phyloP scores from a whole-genome alignment of 2,329 filamentous ascomycete genomes.

The Claviceps monticola region DNA sequence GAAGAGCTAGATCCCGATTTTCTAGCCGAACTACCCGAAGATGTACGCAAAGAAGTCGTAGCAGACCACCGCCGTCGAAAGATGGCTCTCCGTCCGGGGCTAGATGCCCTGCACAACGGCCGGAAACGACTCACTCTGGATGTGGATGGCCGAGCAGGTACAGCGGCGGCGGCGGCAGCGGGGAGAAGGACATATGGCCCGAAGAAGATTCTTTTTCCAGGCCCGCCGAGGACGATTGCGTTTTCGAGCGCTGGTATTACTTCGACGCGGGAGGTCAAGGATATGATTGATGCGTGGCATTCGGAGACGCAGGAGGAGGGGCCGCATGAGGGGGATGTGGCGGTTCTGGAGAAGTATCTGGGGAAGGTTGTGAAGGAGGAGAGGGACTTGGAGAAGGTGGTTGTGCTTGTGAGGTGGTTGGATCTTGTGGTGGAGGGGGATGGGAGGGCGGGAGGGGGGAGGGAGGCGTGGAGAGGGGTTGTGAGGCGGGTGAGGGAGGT shows the following conservation, averaged over 20 bases:
- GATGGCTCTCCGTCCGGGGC: constrained; percentile 40
- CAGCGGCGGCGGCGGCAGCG: not conserved
- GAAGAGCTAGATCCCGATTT: constrained; percentile 55
- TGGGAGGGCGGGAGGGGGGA: constrained; percentile 21
- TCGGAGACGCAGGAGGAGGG: constrained; percentile 56
- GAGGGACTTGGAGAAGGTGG: constrained; percentile 61
- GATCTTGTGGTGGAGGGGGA: constrained; percentile 40
- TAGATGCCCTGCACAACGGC: constrained; percentile 22
- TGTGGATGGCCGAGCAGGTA: constrained; percentile 8
- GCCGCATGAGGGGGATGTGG: constrained; percentile 67
- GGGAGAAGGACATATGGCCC: constrained; percentile 20
- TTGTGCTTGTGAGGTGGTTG: constrained; percentile 56
- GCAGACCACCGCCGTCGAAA: constrained; percentile 49
- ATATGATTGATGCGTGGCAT: constrained; percentile 66
- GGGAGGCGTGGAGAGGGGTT: constrained; percentile 32
- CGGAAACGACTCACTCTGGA: constrained; percentile 13
- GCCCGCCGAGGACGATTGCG: constrained; percentile 28
- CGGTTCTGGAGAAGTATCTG: constrained; percentile 61
- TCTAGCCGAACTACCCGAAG: constrained; percentile 68
- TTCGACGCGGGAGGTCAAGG: constrained; percentile 47
- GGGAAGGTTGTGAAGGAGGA: constrained; percentile 60
- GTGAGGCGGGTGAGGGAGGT: constrained; percentile 30
- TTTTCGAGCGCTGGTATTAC: constrained; percentile 32
- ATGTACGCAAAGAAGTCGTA: constrained; percentile 65
- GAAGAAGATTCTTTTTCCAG: constrained; percentile 31